Conservation (phyloP, 2,329 filamentous ascomycete species). For the Furcasterigmium furcatum region DNA sequence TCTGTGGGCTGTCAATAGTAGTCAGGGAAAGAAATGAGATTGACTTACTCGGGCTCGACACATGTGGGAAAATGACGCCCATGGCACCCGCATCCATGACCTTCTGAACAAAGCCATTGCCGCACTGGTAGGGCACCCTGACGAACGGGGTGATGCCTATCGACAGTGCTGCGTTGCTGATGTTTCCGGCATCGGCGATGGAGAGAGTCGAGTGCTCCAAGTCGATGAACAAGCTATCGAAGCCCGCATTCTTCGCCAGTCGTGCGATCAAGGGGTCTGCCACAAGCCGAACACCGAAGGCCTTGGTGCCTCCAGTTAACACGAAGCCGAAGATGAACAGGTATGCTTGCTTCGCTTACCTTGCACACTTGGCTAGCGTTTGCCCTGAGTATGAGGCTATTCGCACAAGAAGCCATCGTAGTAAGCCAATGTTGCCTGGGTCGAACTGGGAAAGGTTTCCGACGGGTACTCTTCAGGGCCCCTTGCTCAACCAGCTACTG, state of each 20-base stretch:
- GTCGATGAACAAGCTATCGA: conserved; percentile 31
- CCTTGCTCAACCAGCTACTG: no score
- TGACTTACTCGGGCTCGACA: conserved; percentile 12
- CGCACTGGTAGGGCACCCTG: conserved; percentile 27
- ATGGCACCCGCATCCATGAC: conserved; percentile 27
- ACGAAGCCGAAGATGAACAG: neutral
- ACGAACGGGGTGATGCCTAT: conserved; percentile 26
- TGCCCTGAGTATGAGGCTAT: conserved; percentile 1
- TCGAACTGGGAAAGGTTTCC: no score
- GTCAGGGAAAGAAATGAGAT: neutral
- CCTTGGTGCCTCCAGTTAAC: conserved; percentile 7
- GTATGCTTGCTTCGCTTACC: neutral
- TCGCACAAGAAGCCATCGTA: neutral
- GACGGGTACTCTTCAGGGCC: no score
- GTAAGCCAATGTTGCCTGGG: neutral
- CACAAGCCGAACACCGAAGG: conserved; percentile 21
- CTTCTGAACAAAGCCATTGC: conserved; percentile 25
- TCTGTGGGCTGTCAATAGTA: conserved; percentile 1
- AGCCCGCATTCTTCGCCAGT: conserved; percentile 26
- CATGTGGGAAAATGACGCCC: conserved; percentile 26
- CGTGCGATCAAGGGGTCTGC: conserved; percentile 21
- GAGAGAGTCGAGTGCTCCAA: conserved; percentile 28
- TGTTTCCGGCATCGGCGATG: conserved; percentile 19
- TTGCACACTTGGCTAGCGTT: conserved; percentile 1
- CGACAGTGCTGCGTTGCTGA: conserved; percentile 19